Conservation (phyloP, 164 flowering plant species). For the Tinospora cordifolia region DNA sequence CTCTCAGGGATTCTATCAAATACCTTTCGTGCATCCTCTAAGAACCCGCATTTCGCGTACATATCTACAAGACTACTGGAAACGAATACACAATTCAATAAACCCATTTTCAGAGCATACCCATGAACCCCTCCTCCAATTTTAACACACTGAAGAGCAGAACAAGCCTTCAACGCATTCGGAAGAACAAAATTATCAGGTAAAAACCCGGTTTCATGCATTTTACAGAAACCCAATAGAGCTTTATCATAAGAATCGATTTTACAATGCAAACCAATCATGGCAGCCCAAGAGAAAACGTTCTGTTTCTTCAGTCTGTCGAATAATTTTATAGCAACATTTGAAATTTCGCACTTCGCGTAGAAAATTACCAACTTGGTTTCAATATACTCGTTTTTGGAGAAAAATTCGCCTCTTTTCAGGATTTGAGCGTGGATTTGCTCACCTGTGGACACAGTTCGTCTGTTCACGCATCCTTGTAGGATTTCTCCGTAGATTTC, state of each 20-base stretch:
- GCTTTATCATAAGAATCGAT: constrained; percentile 39
- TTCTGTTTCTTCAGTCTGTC: constrained; percentile 27
- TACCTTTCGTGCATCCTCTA: constrained; percentile 47
- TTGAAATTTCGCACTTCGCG: constrained; percentile 44
- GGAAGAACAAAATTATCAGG: constrained; percentile 69
- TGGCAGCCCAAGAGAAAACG: constrained; percentile 74
- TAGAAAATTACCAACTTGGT: constrained; percentile 60
- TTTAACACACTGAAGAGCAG: constrained; percentile 34
- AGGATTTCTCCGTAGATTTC: constrained; percentile 61
- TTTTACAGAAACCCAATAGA: constrained; percentile 38
- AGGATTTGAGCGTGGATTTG: constrained; percentile 58
- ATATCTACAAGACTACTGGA: constrained; percentile 65
- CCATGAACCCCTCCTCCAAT: constrained; percentile 70
- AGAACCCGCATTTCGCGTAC: constrained; percentile 69
- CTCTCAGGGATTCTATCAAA: constrained; percentile 51
- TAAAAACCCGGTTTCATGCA: constrained; percentile 40
- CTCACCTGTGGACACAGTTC: constrained; percentile 44
- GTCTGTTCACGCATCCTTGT: constrained; percentile 56
- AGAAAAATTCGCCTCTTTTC: constrained; percentile 42
- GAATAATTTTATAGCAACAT: constrained; percentile 33
- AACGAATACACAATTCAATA: constrained; percentile 51
- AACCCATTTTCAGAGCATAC: constrained; percentile 52
- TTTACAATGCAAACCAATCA: constrained; percentile 55
- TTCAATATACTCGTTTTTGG: constrained; percentile 46
- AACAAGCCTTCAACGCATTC: constrained; percentile 63